These are phyloP conservation scores for Paulownia fortunei DNA, from an alignment of 257 asterid genomes.

Conservation along the genomic window DNA sequence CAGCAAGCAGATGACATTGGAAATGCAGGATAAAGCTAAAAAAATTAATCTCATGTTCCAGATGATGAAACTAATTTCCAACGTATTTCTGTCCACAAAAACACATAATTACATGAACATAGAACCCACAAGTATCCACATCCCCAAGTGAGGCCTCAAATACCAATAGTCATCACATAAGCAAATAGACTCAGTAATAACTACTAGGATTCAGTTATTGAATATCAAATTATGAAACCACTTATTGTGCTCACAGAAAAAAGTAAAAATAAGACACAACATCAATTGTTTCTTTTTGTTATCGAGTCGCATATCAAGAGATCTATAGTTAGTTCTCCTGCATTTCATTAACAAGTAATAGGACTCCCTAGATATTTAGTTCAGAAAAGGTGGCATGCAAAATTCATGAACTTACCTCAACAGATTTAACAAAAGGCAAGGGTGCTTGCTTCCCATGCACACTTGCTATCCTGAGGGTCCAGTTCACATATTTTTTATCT, in stretches of 20 bases:
- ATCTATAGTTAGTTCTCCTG: not conserved
- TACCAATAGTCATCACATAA: conserved; percentile 1
- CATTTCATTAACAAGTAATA: conserved; percentile 10
- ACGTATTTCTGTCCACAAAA: conserved; percentile 6
- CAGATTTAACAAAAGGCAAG: conserved; percentile 77
- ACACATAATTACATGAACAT: not conserved
- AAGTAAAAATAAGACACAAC: not conserved
- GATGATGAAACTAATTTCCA: conserved; percentile 2
- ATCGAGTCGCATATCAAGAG: conserved; percentile 1
- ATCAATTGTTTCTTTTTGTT: not conserved
- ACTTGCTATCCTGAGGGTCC: conserved; percentile 85
- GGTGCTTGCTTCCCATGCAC: conserved; percentile 93
- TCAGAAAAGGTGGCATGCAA: not conserved
- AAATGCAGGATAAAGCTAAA: not conserved
- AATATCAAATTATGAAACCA: not conserved
- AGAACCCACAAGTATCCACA: conserved; percentile 6
- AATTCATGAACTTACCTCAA: conserved; percentile 57
- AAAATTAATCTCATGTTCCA: not conserved
- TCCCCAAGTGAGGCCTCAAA: conserved; percentile 22
- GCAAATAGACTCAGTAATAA: conserved; percentile 12
- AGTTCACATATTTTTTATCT: conserved; percentile 85
- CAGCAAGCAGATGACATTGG: conserved; percentile 15
- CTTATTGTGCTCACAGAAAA: conserved; percentile 15
- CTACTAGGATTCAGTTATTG: conserved; percentile 3
- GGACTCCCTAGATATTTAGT: not conserved